A percentile compares a stretch with the other conserved stretches of the same genome.
Evolutionary conservation across 129 eudicot species (phyloP).

Genomic region (Tagetes erecta): DNA sequence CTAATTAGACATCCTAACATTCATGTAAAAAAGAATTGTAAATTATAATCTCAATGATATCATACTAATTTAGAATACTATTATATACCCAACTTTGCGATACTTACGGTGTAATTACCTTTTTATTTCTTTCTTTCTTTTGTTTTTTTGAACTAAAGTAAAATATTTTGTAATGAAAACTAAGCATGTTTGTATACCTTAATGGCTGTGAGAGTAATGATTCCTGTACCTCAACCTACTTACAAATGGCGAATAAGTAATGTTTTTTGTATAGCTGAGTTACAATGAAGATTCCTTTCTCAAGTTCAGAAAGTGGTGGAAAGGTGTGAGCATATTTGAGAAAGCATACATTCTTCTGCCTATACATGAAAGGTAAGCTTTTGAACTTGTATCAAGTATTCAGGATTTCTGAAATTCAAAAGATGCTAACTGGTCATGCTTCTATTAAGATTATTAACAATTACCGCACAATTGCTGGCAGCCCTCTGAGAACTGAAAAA

Average conservation of each 20-base stretch:
- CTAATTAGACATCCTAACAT: too few relatives aligned
- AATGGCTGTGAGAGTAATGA: constrained; percentile 8
- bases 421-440: constrained; percentile 10
- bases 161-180: constrained; percentile 6
- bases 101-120: not conserved
- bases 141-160: not conserved
- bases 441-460: not conserved
- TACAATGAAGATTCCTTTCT: constrained; percentile 56
- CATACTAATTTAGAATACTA: too few relatives aligned
- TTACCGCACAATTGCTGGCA: constrained; percentile 3
- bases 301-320: constrained; percentile 97
- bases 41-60: too few relatives aligned
- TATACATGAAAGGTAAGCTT: constrained; percentile 75
- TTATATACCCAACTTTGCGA: too few relatives aligned
- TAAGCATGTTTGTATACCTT: not conserved
- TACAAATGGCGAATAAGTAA: constrained; percentile 7
- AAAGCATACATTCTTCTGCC: constrained; percentile 89
- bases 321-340: constrained; percentile 75
- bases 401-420: not conserved
- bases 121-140: not conserved
- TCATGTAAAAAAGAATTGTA: too few relatives aligned
- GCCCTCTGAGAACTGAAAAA: not conserved
- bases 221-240: constrained; percentile 2
- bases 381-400: constrained; percentile 2
- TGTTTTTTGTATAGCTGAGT: constrained; percentile 39